Base-by-base conservation (phyloP, 2,329 filamentous ascomycete genomes). In the Arachnopeziza araneosa region DNA sequence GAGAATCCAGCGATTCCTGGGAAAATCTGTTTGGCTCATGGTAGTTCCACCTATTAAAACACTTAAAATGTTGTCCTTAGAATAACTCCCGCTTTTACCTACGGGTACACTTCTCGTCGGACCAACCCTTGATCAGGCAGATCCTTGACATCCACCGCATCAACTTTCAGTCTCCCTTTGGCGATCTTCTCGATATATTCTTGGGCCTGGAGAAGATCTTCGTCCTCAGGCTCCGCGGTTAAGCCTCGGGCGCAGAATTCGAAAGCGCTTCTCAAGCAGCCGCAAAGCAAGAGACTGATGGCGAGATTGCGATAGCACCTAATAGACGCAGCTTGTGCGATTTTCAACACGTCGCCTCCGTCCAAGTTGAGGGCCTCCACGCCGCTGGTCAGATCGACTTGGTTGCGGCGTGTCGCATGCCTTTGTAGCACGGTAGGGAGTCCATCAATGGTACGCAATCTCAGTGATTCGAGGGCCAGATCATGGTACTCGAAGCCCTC, bases 401-500 rank as follows among this genome's bases (percentile, higher is more conserved):
- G 50, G 24, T 17, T 9, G 23, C 52, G 23, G 32, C 52, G 30
- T 36, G 49, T 52, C 19, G 53, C 55, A 50, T 61, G 59, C 22
- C 57, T 59, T 44, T 60, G 71, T 24, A 85, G 73, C 17, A 83
- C 75, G 21, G 77, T 75, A 4, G 79, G 77, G 7, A 77, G 55
- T 8, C 60, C 68, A 58, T 63, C 62, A 17, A 21, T 58, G 30
- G 61, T 60, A 19, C 64, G 61, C 9, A 52, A 32, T 22, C 60
- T 55, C 36, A 73, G 58, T 5, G 68, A 60, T 26, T 83, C 81
- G 7, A 80, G 66, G 9, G 87, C 86, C 67, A 83, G 77, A 19
- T 91, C 85, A 71, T 95, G 88, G 69, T 92, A 96, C 73, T 97
- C 91, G 67, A 90, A 93, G 49, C 84, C 83, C 63, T 93, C 89